These are phyloP conservation scores for Botrytis deweyae DNA, from an alignment of 2,329 filamentous ascomycete genomes.

Conservation along the genomic window DNA sequence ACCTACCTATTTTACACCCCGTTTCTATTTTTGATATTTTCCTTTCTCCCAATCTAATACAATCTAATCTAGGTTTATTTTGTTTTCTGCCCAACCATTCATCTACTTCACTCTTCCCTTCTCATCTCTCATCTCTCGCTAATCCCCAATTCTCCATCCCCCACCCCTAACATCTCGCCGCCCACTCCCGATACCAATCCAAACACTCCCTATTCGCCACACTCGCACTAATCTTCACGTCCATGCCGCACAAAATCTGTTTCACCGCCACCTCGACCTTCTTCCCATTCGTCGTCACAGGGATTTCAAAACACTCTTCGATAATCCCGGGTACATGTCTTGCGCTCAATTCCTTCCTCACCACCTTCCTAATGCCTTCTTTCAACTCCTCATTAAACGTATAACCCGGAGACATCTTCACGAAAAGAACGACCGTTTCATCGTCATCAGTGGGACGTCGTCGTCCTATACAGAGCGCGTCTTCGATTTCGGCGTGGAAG, in stretches of 20 bases:
- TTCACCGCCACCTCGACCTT: constrained; percentile 98
- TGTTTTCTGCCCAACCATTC: not conserved
- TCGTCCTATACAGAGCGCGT: constrained; percentile 84
- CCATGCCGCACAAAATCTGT: constrained; percentile 85
- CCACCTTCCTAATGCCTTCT: constrained; percentile 61
- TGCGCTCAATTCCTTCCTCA: constrained; percentile 78
- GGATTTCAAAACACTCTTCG: constrained; percentile 76
- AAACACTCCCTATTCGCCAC: constrained; percentile 90
- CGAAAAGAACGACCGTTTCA: constrained; percentile 70
- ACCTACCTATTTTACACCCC: not conserved
- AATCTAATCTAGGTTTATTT: not conserved
- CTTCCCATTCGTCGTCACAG: constrained; percentile 91
- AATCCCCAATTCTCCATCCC: not conserved
- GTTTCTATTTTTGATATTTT: not conserved
- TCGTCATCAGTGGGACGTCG: constrained; percentile 48
- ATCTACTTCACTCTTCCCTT: too few relatives aligned
- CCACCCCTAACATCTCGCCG: constrained; percentile 37
- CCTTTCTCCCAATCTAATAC: not conserved
- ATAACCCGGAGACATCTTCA: constrained; percentile 61
- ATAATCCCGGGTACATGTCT: constrained; percentile 85
- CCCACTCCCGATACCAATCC: constrained; percentile 85
- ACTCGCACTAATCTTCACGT: constrained; percentile 85
- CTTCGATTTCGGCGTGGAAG: constrained; percentile 75
- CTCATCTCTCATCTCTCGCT: not conserved
- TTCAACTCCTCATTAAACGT: constrained; percentile 60